Conservation (phyloP, 2,329 filamentous ascomycete genomes). For the Furcasterigmium furcatum region DNA sequence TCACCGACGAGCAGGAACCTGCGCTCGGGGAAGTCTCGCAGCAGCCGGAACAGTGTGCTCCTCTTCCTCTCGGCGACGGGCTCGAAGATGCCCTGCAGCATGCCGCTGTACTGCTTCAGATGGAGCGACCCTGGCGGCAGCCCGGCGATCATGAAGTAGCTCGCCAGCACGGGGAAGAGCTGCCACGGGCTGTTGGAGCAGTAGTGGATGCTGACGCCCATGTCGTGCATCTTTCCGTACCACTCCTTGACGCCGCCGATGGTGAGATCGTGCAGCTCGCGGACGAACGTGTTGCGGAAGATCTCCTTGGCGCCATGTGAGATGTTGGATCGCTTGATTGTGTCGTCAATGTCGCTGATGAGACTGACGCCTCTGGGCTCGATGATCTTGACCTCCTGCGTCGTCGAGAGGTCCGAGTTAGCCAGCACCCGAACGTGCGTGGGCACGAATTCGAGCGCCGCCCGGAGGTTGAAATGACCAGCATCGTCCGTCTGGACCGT, state of each 20-base stretch:
- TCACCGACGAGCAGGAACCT: slow-evolving; percentile 92
- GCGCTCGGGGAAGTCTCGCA: slow-evolving; percentile 84
- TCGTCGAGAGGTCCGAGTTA: slow-evolving; percentile 78
- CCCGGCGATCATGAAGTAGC: slow-evolving; percentile 76
- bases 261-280: slow-evolving; percentile 76
- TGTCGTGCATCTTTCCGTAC: slow-evolving; percentile 73
- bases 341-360: slow-evolving; percentile 98
- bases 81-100: slow-evolving; percentile 97
- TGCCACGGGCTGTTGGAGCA: slow-evolving; percentile 99
- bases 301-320: slow-evolving; percentile 84
- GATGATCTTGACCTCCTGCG: slow-evolving; percentile 73
- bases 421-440: slow-evolving; percentile 86
- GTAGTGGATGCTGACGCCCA: slow-evolving; percentile 90
- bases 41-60: slow-evolving; percentile 77
- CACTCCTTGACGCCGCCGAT: slow-evolving; percentile 87
- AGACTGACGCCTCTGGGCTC: slow-evolving; percentile 80
- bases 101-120: slow-evolving; percentile 92
- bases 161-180: slow-evolving; percentile 83
- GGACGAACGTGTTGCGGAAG: slow-evolving; percentile 92
- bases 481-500: slow-evolving; percentile 84
- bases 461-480: slow-evolving; percentile 81
- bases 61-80: slow-evolving; percentile 95
- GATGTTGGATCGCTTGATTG: slow-evolving; percentile 93
- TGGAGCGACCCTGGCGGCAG: slow-evolving; percentile 89
- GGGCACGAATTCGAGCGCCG: slow-evolving; percentile 82